Evolutionary conservation across 1,284 basidiomycete species (phyloP).

Genomic region (Lignosus rhinocerotis): DNA sequence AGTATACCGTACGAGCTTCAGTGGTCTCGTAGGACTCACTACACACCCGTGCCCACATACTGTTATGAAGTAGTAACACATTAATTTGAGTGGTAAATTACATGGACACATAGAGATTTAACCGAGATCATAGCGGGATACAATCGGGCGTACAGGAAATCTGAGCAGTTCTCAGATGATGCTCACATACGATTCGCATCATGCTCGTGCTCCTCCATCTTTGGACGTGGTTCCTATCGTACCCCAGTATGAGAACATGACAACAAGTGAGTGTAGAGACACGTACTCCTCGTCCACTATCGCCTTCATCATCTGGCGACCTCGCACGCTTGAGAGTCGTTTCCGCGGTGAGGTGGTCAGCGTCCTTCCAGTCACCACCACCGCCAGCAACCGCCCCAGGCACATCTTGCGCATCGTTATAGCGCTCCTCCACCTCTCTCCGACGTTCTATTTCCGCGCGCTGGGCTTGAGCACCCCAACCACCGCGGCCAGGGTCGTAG

Average conservation of each 20-base stretch:
- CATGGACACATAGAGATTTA: background rate
- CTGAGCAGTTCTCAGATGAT: no score
- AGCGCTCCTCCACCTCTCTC: constrained; percentile 86
- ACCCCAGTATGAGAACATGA: background rate
- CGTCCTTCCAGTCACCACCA: constrained; percentile 81
- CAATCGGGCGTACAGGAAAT: no score
- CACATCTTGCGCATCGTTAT: constrained; percentile 81
- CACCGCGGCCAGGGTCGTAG: constrained; percentile 94
- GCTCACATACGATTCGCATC: constrained; percentile 63
- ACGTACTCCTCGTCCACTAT: constrained; percentile 55
- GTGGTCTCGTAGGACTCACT: constrained; percentile 51
- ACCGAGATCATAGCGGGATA: no score
- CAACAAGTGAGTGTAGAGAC: background rate
- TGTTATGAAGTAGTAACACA: background rate
- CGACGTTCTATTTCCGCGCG: constrained; percentile 75
- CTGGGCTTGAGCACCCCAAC: constrained; percentile 94
- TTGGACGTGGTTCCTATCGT: constrained; percentile 43
- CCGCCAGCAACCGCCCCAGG: constrained; percentile 82
- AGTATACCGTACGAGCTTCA: constrained; percentile 53
- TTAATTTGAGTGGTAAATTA: background rate
- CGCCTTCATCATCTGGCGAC: constrained; percentile 72
- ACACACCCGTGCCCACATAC: no score
- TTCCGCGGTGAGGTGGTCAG: constrained; percentile 40
- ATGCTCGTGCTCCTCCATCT: constrained; percentile 54
- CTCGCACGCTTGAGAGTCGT: constrained; percentile 60